Evolutionary conservation across 2,329 filamentous ascomycete genomes (phyloP), one percentile per base, ranked within the genome.

Genomic region (Fusarium pseudonygamai): DNA sequence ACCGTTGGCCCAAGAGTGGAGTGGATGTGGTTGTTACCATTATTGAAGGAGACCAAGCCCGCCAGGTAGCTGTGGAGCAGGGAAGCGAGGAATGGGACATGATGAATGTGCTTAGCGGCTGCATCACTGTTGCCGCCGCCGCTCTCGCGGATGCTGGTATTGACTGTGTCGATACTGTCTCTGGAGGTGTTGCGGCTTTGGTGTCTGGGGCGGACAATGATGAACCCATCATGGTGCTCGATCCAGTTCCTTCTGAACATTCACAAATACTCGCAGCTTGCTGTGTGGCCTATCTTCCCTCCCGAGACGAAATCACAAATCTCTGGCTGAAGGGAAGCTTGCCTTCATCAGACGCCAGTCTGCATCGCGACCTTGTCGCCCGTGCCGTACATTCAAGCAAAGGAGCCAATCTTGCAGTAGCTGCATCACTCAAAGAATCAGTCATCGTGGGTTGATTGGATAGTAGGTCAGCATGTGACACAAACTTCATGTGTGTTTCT

Each of bases 1-100:
- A 98, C 80, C 88, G 96, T 65, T 99, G 96, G 94, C 96, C 96
- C n/a, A 99, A 99, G 86, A 97, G 94, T 81, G 95, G 94, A 49
- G 92, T 97, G n/a, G 96, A 99, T 80, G 92, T 99, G 45, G 92
- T 97, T 24, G 91, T 99, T 55, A 98, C 95, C 1, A 91, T 99
- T 55, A 86, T 99, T 24, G 96, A 99, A 83, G 96, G 94, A 7
- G 96, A 98, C 79, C 94, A 98, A 80, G 93, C 96, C 83, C 88
- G 80, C 80, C 88, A 82, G 80, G 82, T 82, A 52, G 83, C 83
- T 6, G 79, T 84, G 36, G 83, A 84, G 30, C 82, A 84, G 75
- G 86, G 84, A 14, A 88, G 90, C 66, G 90, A 91, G 71, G 90
- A 93, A 20, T 97, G 94, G 92, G 94, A 95, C 15, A 89, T 93